A percentile compares a stretch with the other conserved stretches of the same genome.
Evolutionary conservation across 2,329 filamentous ascomycete genomes (phyloP).

Genomic region (Anthostomella pinea): DNA sequence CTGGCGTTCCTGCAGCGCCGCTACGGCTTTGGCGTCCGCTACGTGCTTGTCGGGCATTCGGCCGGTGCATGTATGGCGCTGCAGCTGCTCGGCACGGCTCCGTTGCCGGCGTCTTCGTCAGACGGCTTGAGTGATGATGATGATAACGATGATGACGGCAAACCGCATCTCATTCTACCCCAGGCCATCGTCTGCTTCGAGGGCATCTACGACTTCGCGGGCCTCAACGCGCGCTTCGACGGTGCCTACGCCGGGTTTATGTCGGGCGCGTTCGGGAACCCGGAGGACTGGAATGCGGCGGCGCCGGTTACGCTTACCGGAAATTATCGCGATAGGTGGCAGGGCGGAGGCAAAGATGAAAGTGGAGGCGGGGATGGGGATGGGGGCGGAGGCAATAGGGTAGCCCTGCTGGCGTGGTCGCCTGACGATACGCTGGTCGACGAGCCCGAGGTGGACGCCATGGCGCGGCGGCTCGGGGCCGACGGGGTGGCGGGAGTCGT

Average conservation of each 20-base stretch:
- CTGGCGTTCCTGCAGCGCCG: conserved; percentile 47
- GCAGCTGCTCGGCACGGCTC: conserved; percentile 50
- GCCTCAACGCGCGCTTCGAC: conserved; percentile 45
- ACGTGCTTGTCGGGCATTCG: conserved; percentile 60
- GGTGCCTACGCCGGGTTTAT: conserved; percentile 57
- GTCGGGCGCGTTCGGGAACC: conserved; percentile 57
- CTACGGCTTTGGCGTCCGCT: conserved; percentile 42
- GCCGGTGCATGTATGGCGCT: conserved; percentile 62
- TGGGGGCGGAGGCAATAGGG: conserved; percentile 6
- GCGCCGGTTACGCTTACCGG: conserved; percentile 50
- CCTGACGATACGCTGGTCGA: conserved; percentile 50
- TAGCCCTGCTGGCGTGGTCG: conserved; percentile 45
- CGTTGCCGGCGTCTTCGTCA: conserved; percentile 30
- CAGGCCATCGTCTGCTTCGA: conserved; percentile 57
- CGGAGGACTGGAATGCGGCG: conserved; percentile 48
- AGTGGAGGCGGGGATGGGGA: conserved; percentile 27
- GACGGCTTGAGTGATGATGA: too few relatives aligned
- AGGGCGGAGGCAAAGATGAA: too few relatives aligned
- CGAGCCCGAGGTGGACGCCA: conserved; percentile 55
- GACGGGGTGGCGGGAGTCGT: conserved; percentile 34
- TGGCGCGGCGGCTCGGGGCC: conserved; percentile 48
- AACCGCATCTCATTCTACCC: conserved; percentile 38
- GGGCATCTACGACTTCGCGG: conserved; percentile 65
- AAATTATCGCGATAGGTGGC: conserved; percentile 41
- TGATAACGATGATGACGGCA: conserved; percentile 7